phyloP scores from a whole-genome alignment of 23 red algal species.

The Gracilaria domingensis region DNA sequence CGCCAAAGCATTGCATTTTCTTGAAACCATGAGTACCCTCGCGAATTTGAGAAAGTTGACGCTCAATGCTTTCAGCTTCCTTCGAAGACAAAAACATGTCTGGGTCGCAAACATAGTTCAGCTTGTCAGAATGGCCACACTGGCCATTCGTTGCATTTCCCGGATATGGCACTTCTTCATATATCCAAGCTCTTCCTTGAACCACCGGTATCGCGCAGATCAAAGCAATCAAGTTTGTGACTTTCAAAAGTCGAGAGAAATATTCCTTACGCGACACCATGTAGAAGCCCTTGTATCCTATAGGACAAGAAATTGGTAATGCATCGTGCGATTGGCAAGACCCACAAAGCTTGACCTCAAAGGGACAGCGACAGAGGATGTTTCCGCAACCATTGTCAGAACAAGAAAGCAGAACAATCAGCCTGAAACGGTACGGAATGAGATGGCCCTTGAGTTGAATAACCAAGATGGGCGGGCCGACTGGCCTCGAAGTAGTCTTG shows the following conservation, averaged over 20 bases:
- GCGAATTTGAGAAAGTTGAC: slow-evolving; percentile 8
- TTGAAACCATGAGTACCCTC: slow-evolving; percentile 33
- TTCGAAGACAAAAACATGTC: slow-evolving; percentile 19
- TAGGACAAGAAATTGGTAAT: neutral
- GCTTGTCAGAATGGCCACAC: slow-evolving; percentile 12
- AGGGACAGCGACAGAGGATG: neutral
- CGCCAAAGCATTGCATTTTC: slow-evolving; percentile 2
- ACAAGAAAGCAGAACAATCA: neutral
- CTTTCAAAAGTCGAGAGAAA: neutral
- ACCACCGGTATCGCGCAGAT: neutral
- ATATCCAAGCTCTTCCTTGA: slow-evolving; percentile 6
- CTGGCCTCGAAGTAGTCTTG: neutral
- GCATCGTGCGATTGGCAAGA: neutral
- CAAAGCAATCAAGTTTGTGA: neutral
- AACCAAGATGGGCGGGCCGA: neutral
- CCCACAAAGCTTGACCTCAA: neutral
- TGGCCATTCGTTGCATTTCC: slow-evolving; percentile 1
- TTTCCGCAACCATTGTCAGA: neutral
- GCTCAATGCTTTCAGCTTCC: neutral
- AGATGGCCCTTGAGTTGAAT: neutral
- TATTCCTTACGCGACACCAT: neutral
- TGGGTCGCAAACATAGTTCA: slow-evolving; percentile 35
- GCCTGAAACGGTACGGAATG: neutral
- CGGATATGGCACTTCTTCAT: slow-evolving; percentile 6
- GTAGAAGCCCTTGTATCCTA: neutral